These are phyloP conservation scores for Neophaeococcomyces mojaviensis DNA, from an alignment of 2,329 filamentous ascomycete species.

Conservation along the genomic window DNA sequence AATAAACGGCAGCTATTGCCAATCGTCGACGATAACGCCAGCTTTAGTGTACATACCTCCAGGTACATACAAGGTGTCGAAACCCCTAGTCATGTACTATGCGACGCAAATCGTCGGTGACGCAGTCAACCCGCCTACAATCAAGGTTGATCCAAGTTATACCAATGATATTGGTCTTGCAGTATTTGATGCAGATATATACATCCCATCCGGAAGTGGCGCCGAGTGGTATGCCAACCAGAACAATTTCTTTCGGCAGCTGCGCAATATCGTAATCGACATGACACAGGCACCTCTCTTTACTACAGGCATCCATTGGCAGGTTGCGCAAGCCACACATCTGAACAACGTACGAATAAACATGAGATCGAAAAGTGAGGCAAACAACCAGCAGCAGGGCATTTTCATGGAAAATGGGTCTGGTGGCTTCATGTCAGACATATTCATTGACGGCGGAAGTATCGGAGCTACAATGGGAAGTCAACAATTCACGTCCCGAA, in stretches of 20 bases:
- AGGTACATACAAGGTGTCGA: slow-evolving; percentile 67
- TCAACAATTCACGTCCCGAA: slow-evolving; percentile 57
- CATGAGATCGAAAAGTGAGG: slow-evolving; percentile 49
- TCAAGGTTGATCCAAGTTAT: slow-evolving; percentile 34
- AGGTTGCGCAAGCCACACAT: slow-evolving; percentile 65
- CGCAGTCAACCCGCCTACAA: slow-evolving; percentile 55
- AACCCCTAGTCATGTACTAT: slow-evolving; percentile 59
- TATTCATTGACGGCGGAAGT: slow-evolving; percentile 54
- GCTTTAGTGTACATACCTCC: slow-evolving; percentile 78
- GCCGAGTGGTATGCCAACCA: slow-evolving; percentile 64
- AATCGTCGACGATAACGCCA: slow-evolving; percentile 66
- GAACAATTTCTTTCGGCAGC: slow-evolving; percentile 64
- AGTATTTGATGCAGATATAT: slow-evolving; percentile 74
- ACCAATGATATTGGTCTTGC: slow-evolving; percentile 67
- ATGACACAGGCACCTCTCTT: slow-evolving; percentile 51
- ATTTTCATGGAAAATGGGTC: slow-evolving; percentile 61
- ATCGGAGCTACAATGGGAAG: slow-evolving; percentile 55
- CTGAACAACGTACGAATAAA: slow-evolving; percentile 68
- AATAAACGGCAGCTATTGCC: slow-evolving; percentile 42
- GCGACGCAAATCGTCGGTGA: slow-evolving; percentile 57
- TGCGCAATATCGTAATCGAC: slow-evolving; percentile 69
- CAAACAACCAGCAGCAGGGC: slow-evolving; percentile 46
- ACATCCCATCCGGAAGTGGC: slow-evolving; percentile 47
- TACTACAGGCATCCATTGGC: slow-evolving; percentile 65
- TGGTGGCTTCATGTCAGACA: slow-evolving; percentile 53